phyloP scores from a whole-genome alignment of 768 basidiomycete genomes.

The Pluteus cervinus region DNA sequence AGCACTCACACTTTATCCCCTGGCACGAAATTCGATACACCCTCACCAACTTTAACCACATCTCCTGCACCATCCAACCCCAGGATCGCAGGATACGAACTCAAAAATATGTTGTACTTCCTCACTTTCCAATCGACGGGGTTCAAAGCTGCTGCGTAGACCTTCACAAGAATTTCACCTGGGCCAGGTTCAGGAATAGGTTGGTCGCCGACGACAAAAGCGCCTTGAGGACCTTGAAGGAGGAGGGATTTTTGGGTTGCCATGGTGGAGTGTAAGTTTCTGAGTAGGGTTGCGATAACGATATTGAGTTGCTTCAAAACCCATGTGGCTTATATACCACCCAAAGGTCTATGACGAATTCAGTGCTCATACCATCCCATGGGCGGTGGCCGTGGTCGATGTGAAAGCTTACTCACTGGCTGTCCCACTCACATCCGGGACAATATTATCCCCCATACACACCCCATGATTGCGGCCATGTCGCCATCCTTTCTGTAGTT shows the following conservation, averaged over 20 bases:
- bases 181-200: conserved; percentile 22
- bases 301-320: too few species aligned
- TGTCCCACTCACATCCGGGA: too few species aligned
- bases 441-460: too few species aligned
- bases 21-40: conserved; percentile 22
- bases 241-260: conserved; percentile 24
- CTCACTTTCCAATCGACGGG: conserved; percentile 37
- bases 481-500: too few species aligned
- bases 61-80: conserved; percentile 34
- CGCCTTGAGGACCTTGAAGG: conserved; percentile 13
- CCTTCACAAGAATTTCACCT: conserved; percentile 36
- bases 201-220: conserved; percentile 14
- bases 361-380: too few species aligned
- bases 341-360: too few species aligned
- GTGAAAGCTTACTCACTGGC: too few species aligned
- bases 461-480: too few species aligned
- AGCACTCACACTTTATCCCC: conserved; percentile 28
- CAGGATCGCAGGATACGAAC: conserved; percentile 29
- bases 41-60: conserved; percentile 31
- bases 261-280: conserved; percentile 11
- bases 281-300: too few species aligned
- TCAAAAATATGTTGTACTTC: conserved; percentile 21
- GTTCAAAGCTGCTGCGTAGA: conserved; percentile 35
- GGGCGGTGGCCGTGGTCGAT: too few species aligned
- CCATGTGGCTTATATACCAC: too few species aligned